Percentiles rank a stretch among this genome's conserved stretches.
These are phyloP conservation scores for Diatrype stigma DNA, from an alignment of 2,329 filamentous ascomycete species.

Conservation along the genomic window DNA sequence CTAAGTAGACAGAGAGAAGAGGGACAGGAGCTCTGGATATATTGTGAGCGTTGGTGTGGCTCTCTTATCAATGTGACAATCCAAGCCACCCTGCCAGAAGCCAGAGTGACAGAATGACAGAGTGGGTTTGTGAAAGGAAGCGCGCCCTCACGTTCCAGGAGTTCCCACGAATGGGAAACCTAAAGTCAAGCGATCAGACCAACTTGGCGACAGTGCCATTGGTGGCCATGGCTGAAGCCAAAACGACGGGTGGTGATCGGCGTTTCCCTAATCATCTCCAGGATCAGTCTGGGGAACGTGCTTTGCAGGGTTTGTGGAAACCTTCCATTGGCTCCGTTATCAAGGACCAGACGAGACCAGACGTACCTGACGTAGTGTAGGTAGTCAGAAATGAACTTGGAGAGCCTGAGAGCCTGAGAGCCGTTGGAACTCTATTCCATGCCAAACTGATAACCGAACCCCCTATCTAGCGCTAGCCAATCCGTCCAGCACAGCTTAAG, in stretches of 20 bases:
- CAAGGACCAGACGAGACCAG: neutral
- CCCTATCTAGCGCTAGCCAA: neutral
- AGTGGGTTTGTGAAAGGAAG: neutral
- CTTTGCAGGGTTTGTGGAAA: neutral
- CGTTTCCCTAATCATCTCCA: slow-evolving; percentile 18
- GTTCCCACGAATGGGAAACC: neutral
- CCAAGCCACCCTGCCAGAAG: neutral
- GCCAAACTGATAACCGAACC: neutral
- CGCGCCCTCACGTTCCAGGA: neutral
- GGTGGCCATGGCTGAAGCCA: slow-evolving; percentile 1
- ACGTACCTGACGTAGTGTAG: neutral
- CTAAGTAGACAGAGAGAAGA: neutral
- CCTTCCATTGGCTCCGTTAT: neutral
- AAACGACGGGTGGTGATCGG: slow-evolving; percentile 19
- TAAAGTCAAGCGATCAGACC: neutral
- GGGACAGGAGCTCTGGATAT: neutral
- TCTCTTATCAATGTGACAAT: neutral
- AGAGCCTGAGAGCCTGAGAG: neutral
- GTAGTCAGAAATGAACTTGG: neutral
- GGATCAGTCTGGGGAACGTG: slow-evolving; percentile 1
- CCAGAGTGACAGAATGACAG: no score
- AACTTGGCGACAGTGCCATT: neutral
- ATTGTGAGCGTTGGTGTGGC: neutral
- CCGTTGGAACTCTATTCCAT: neutral
- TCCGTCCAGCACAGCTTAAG: neutral